phyloP scores from a whole-genome alignment of 805 yeast genomes.

The Candida multigemmis region DNA sequence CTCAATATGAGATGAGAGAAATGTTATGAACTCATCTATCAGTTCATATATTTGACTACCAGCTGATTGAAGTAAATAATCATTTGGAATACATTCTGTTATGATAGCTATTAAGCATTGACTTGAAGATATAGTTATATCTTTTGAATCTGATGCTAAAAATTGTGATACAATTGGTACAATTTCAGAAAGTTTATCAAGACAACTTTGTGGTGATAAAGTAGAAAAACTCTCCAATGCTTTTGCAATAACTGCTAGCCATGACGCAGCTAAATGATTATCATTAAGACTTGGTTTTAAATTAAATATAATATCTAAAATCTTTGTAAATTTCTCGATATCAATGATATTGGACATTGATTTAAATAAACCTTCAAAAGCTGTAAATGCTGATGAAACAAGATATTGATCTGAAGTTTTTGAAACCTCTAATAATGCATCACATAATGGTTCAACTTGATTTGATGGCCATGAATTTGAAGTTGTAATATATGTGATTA shows the following conservation, averaged over 20 bases:
- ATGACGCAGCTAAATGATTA: slow-evolving; percentile 79
- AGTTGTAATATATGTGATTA: slow-evolving; percentile 60
- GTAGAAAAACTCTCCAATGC: slow-evolving; percentile 39
- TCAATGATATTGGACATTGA: slow-evolving; percentile 55
- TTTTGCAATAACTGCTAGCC: slow-evolving; percentile 92
- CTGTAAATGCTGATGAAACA: slow-evolving; percentile 73
- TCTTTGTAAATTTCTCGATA: slow-evolving; percentile 51
- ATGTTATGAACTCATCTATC: slow-evolving; percentile 44
- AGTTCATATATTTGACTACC: slow-evolving; percentile 38
- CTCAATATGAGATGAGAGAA: slow-evolving; percentile 42
- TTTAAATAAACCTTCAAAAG: slow-evolving; percentile 72
- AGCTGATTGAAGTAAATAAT: slow-evolving; percentile 45
- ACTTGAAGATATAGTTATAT: slow-evolving; percentile 67
- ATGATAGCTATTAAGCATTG: slow-evolving; percentile 79
- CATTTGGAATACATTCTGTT: slow-evolving; percentile 57
- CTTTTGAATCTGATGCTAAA: slow-evolving; percentile 55
- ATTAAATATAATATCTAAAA: slow-evolving; percentile 65
- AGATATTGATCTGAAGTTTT: slow-evolving; percentile 78
- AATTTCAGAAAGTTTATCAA: slow-evolving; percentile 44
- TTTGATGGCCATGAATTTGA: slow-evolving; percentile 78
- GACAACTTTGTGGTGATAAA: slow-evolving; percentile 33
- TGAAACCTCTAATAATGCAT: slow-evolving; percentile 63
- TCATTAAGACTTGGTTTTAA: slow-evolving; percentile 79
- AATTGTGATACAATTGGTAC: slow-evolving; percentile 48
- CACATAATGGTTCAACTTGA: slow-evolving; percentile 66